A percentile compares a stretch with the other conserved stretches of the same genome.
These are phyloP conservation scores for Pleoardoris graminearum DNA, from an alignment of 2,329 filamentous ascomycete genomes.

Conservation along the genomic window DNA sequence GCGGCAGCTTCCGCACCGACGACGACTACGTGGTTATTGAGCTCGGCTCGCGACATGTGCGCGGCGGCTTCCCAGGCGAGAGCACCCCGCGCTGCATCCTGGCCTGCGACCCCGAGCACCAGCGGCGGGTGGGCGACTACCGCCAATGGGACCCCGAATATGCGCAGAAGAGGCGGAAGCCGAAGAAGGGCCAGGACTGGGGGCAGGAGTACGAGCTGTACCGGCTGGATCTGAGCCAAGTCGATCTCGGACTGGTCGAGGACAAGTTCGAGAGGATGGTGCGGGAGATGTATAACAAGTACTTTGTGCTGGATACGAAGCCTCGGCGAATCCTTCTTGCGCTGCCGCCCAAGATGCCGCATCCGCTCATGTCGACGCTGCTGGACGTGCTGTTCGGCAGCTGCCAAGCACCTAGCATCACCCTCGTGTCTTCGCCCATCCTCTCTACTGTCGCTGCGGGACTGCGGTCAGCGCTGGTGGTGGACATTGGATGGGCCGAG, in stretches of 20 bases:
- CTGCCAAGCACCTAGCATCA: constrained; percentile 79
- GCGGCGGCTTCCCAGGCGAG: constrained; percentile 86
- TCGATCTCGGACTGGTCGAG: constrained; percentile 78
- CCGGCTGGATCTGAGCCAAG: constrained; percentile 69
- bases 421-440: constrained; percentile 75
- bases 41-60: constrained; percentile 75
- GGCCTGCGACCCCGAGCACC: constrained; percentile 73
- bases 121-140: constrained; percentile 80
- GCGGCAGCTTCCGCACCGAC: constrained; percentile 58
- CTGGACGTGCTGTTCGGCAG: constrained; percentile 78
- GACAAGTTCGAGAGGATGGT: constrained; percentile 86
- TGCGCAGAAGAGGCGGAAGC: constrained; percentile 53
- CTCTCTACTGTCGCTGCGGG: constrained; percentile 78
- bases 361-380: constrained; percentile 74
- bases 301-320: constrained; percentile 70
- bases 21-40: constrained; percentile 90
- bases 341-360: constrained; percentile 75
- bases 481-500: constrained; percentile 93
- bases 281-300: constrained; percentile 80
- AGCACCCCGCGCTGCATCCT: constrained; percentile 71
- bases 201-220: constrained; percentile 73
- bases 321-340: constrained; percentile 74
- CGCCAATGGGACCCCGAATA: constrained; percentile 66
- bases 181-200: constrained; percentile 59
- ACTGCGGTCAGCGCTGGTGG: constrained; percentile 78